A percentile compares a stretch with the other conserved stretches of the same genome.
Conservation (phyloP, 345 rosid genomes). For the Linum usitatissimum region DNA sequence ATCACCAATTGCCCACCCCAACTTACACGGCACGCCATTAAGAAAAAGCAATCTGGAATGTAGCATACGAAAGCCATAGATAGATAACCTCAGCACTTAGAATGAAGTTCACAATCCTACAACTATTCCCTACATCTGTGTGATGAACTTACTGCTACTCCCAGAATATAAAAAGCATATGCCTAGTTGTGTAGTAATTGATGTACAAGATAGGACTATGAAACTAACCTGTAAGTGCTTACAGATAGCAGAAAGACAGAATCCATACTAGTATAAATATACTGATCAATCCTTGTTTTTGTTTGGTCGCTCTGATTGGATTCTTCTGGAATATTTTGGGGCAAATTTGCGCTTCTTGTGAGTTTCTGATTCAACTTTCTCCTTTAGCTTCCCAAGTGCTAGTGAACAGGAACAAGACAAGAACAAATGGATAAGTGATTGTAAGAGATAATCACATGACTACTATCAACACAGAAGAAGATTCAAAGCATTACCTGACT, state of each 20-base stretch:
- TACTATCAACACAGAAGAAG: background rate
- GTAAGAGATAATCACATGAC: too few species aligned
- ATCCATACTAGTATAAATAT: background rate
- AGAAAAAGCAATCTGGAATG: too few species aligned
- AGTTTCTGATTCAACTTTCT: slow-evolving; percentile 55
- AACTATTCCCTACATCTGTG: background rate
- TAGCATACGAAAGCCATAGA: too few species aligned
- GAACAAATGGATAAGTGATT: slow-evolving; percentile 1
- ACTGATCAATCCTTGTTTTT: slow-evolving; percentile 10
- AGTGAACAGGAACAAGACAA: slow-evolving; percentile 13
- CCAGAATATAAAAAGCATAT: background rate
- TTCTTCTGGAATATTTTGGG: slow-evolving; percentile 32
- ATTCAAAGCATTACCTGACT: slow-evolving; percentile 47
- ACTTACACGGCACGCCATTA: too few species aligned
- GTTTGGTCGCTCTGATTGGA: slow-evolving; percentile 15
- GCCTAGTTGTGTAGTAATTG: too few species aligned
- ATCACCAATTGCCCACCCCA: too few species aligned
- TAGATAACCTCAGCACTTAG: too few species aligned
- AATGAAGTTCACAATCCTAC: too few species aligned
- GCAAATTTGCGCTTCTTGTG: slow-evolving; percentile 39
- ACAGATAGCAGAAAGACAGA: background rate
- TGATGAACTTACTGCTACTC: background rate
- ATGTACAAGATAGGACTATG: background rate
- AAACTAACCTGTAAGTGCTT: slow-evolving; percentile 1
- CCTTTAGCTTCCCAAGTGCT: slow-evolving; percentile 73